phyloP scores from a whole-genome alignment of 2,329 filamentous ascomycete species.

The Talaromyces amestolkiae region DNA sequence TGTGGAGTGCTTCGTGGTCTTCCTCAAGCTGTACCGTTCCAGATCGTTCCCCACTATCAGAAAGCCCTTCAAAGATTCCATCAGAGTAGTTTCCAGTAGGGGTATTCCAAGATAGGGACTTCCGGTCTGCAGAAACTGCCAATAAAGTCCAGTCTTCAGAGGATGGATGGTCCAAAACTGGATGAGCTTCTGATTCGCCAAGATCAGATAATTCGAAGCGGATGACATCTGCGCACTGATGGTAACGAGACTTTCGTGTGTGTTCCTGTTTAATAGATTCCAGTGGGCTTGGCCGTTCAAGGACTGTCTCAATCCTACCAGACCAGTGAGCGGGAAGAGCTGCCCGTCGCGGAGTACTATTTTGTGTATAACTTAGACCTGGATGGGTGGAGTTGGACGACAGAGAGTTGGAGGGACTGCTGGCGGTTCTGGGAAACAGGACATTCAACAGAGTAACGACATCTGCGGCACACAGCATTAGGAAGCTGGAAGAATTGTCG shows the following conservation, averaged over 20 bases:
- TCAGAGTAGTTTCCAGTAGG: constrained; percentile 57
- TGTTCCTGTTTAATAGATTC: constrained; percentile 26
- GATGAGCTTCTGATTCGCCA: constrained; percentile 41
- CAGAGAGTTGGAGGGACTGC: constrained; percentile 28
- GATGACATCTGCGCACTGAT: constrained; percentile 39
- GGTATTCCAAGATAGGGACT: constrained; percentile 65
- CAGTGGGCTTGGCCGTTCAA: constrained; percentile 26
- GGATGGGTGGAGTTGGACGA: constrained; percentile 27
- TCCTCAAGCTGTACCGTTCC: constrained; percentile 62
- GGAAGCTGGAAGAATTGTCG: constrained; percentile 55
- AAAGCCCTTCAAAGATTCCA: constrained; percentile 61
- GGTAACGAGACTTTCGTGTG: constrained; percentile 27
- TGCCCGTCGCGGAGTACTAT: constrained; percentile 8
- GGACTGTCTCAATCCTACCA: constrained; percentile 28
- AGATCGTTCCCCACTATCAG: constrained; percentile 40
- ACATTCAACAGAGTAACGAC: constrained; percentile 76
- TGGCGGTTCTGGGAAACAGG: constrained; percentile 62
- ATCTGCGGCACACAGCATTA: constrained; percentile 77
- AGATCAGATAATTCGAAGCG: constrained; percentile 42
- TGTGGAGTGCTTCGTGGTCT: constrained; percentile 76
- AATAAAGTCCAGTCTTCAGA: constrained; percentile 80
- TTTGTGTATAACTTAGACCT: constrained; percentile 25
- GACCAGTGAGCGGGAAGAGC: constrained; percentile 33
- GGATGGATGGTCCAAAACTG: constrained; percentile 70
- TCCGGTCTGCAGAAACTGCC: constrained; percentile 72